Evolutionary conservation across 306 rosid species (phyloP), one percentile per base, ranked within the genome.

Genomic region (Castanospermum australe): DNA sequence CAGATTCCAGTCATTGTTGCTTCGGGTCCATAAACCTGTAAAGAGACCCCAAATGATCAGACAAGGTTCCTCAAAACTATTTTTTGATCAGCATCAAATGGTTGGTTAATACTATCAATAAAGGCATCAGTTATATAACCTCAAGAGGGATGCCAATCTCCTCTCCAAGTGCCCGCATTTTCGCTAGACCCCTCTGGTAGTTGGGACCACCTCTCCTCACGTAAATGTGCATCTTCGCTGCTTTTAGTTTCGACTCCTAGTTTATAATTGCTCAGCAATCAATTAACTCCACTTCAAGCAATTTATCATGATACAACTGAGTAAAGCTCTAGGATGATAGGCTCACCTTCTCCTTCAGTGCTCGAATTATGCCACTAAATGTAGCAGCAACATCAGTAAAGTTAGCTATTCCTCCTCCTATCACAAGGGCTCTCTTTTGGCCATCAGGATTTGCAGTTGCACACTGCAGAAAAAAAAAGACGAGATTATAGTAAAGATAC

Each of bases 161-260:
- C 45, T 91, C 97, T 51, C 96, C 99, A 60, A 95, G 94, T 8
- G 86, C 86, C 21, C 99, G 78, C 99, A 93, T 95, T 79, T 89
- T 90, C 0, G 92, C 94, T 42, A 93, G 93, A 51, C 98, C 99
- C 72, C 70, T 93, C 80, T 95, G 99, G 92, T 91, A 95, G 94
- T 95, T 95, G n/a, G 99, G 99, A 73, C 99, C 99, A 17, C 99
- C 99, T 90, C 99, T 87, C 87, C 99, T 93, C 65, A 93, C 97
- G 17, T 91, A 93, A 32, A 95, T 88, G 81, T 82, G 89, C 96
- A 95, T 90, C 82, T 77, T 76, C 62, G 99, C 93, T 18, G 96
- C 97, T 84, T 95, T 95, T 67, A 95, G 91, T 75, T 87, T 93
- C 2, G 94, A 79, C 66, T 95, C 99, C 99, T 95, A 77, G 78